Evolutionary conservation across 192 early-diverging fungal species (phyloP).

Genomic region (Coemansia sp.): DNA sequence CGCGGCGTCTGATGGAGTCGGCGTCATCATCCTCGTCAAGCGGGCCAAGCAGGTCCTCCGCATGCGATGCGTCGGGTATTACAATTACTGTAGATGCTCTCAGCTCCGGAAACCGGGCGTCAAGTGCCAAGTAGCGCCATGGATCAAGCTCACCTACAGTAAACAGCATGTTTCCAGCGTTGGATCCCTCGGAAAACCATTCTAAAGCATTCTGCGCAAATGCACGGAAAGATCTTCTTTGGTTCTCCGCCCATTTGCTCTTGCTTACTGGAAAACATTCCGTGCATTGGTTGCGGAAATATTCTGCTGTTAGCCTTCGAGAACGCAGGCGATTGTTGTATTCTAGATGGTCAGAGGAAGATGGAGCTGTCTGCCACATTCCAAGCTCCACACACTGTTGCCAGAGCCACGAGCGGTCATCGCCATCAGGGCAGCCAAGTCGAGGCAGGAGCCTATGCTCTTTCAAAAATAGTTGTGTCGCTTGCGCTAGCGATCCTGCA

Average conservation of each 20-base stretch:
- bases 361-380: conserved; percentile 49
- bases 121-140: conserved; percentile 18
- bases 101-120: not conserved
- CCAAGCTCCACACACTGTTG: conserved; percentile 41
- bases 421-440: conserved; percentile 10
- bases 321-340: conserved; percentile 28
- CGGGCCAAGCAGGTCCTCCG: conserved; percentile 18
- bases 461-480: conserved; percentile 6
- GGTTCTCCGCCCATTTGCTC: not conserved
- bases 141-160: conserved; percentile 35
- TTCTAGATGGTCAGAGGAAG: not conserved
- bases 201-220: conserved; percentile 17
- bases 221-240: conserved; percentile 10
- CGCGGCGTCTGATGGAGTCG: not conserved
- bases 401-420: conserved; percentile 38
- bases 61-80: conserved; percentile 24
- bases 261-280: conserved; percentile 16
- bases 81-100: not conserved
- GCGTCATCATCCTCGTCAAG: not conserved
- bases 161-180: conserved; percentile 12
- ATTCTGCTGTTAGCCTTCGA: conserved; percentile 9
- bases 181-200: not conserved
- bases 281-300: conserved; percentile 21
- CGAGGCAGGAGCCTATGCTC: not conserved
- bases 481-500: conserved; percentile 3